Base-by-base conservation (phyloP, 2,329 filamentous ascomycete species). In the Westerdykella aurantiaca region DNA sequence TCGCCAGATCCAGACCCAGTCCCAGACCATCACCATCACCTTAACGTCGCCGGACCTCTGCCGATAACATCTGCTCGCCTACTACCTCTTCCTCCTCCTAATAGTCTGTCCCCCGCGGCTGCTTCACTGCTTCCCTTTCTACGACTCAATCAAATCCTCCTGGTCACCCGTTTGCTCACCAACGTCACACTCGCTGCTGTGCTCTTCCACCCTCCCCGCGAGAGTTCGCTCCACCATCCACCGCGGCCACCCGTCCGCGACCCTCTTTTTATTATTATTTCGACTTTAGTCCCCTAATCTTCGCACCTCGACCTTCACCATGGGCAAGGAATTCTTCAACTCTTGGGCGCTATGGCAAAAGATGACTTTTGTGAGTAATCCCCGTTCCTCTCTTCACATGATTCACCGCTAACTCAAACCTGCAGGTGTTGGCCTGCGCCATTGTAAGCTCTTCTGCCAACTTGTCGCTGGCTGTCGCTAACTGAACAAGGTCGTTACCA, bases 301-400 rank as follows among this genome's bases (percentile, higher is more conserved):
- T 38, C 31, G 33, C 6, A 31, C 34, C 14, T 12, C 29, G 17
- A 22, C 10, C 31, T 17, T 23, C 38, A 52, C 49, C 39, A 63
- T 63, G 47, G 56, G 53, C 48, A 60, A 63, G 17, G 48, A 47
- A 31, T 75, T 75, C 62, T 76, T 75, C 54, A 58, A 47, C 16
- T 64, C 51, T 39, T 95, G 88, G 89, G 72, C 78, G 55, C 71
- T 93, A 57, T 95, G 89, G 89, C 81, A 93, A 74, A 82, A 95
- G 72, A 83, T 95, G 82, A 86, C 83, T 42, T 88, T 95, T 72
- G 89, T 95, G 72, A 75, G 86, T 76, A 16, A 23, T 9, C 12
- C 40, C 21, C 39, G 18, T 34, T 14, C 18, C 37, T 21, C 11
- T n/a, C 12, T 29, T 18, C 23, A 53, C 13, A 7, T 43, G 18